phyloP scores from a whole-genome alignment of 352 stramenopile genomes.

The Phytopythium aichiense region DNA sequence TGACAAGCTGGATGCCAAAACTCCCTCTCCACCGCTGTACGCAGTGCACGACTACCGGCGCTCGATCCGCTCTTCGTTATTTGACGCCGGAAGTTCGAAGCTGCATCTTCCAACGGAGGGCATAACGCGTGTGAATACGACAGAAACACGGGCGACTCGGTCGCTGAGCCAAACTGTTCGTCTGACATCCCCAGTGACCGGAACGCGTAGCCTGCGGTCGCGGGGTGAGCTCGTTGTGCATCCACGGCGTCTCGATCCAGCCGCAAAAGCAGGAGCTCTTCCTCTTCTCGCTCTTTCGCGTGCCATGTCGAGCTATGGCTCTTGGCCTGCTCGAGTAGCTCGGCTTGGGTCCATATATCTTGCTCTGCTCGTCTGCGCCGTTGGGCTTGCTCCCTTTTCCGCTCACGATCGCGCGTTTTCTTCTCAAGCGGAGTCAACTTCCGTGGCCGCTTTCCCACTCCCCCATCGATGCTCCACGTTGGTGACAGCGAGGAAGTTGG shows the following conservation, averaged over 20 bases:
- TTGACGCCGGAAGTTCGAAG: constrained; percentile 6
- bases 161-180: constrained; percentile 3
- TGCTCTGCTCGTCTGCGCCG: constrained; percentile 31
- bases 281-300: constrained; percentile 40
- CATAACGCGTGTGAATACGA: constrained; percentile 46
- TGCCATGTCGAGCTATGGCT: constrained; percentile 34
- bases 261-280: constrained; percentile 60
- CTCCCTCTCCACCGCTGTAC: constrained; percentile 17
- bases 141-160: constrained; percentile 44
- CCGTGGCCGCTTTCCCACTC: constrained; percentile 8
- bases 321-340: constrained; percentile 22
- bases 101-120: constrained; percentile 27
- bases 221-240: constrained; percentile 40
- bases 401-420: constrained; percentile 41
- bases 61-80: constrained; percentile 1
- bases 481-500: background rate
- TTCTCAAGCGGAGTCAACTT: constrained; percentile 46
- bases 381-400: constrained; percentile 48
- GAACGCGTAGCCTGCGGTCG: constrained; percentile 55
- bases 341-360: constrained; percentile 25
- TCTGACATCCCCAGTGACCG: background rate
- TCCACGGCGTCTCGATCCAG: constrained; percentile 64
- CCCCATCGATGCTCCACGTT: background rate
- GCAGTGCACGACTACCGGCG: background rate
- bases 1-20: constrained; percentile 53